phyloP scores from a whole-genome alignment of 129 eudicot species.

The Flaveria trinervia region DNA sequence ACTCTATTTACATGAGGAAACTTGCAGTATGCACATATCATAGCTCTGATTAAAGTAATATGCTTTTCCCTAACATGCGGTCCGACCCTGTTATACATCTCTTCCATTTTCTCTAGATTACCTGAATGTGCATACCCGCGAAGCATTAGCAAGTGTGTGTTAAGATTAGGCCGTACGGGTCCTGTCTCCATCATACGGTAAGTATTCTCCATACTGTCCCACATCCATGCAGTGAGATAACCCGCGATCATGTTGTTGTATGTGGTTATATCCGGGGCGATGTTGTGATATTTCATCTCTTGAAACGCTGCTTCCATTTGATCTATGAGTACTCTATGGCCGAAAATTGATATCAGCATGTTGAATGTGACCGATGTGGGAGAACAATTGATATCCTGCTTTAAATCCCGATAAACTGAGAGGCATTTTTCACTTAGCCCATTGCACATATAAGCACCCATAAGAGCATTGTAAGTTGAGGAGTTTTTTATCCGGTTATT shows the following conservation, averaged over 20 bases:
- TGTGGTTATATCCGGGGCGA: conserved; percentile 53
- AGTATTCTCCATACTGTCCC: conserved; percentile 84
- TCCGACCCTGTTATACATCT: conserved; percentile 49
- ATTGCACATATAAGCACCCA: conserved; percentile 59
- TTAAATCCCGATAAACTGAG: conserved; percentile 56
- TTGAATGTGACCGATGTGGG: conserved; percentile 76
- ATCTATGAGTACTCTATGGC: conserved; percentile 60
- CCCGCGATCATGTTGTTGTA: conserved; percentile 66
- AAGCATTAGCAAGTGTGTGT: conserved; percentile 68
- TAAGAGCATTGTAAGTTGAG: conserved; percentile 68
- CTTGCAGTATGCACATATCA: conserved; percentile 78
- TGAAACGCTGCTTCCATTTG: conserved; percentile 60
- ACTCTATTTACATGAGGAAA: conserved; percentile 48
- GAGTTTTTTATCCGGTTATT: conserved; percentile 41
- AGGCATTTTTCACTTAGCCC: conserved; percentile 56
- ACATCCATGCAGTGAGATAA: conserved; percentile 90
- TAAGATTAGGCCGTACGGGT: conserved; percentile 48
- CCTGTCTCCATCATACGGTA: conserved; percentile 41
- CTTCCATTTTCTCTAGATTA: conserved; percentile 79
- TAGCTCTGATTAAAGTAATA: conserved; percentile 45
- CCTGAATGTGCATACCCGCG: conserved; percentile 86
- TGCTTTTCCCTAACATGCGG: conserved; percentile 36
- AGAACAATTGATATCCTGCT: conserved; percentile 49
- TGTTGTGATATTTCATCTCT: conserved; percentile 46
- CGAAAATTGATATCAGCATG: conserved; percentile 67